Conservation (phyloP, 202 grass and related monocot genomes). For the Panicum virgatum region DNA sequence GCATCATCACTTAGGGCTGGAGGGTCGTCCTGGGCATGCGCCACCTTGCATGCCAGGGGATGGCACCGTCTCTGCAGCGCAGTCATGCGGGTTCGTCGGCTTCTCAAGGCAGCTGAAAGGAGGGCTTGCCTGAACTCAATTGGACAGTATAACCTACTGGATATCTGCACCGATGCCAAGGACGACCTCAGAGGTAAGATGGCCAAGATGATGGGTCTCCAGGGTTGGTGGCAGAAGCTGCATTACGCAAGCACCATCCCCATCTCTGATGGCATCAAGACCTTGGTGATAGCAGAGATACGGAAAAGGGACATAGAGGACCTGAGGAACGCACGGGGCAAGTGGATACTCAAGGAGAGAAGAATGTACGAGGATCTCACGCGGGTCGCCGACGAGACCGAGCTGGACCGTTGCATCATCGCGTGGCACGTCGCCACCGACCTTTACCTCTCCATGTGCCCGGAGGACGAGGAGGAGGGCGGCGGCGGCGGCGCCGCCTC, state of each 20-base stretch:
- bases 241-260: slow-evolving; percentile 2
- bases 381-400: slow-evolving; percentile 5
- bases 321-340: background rate
- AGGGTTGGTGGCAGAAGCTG: background rate
- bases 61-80: background rate
- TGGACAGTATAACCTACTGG: slow-evolving; percentile 1
- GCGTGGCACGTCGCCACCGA: slow-evolving; percentile 57
- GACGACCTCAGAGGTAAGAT: background rate
- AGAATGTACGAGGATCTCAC: background rate
- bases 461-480: background rate
- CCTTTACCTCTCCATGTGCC: slow-evolving; percentile 25
- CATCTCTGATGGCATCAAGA: background rate
- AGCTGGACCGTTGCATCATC: slow-evolving; percentile 42
- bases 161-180: background rate
- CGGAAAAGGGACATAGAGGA: background rate
- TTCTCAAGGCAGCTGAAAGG: background rate
- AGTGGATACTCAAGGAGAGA: background rate
- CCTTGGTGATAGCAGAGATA: background rate
- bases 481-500: too few species aligned
- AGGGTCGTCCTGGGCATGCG: slow-evolving; percentile 4
- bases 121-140: background rate
- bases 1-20: background rate
- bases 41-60: background rate
- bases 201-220: slow-evolving; percentile 14
- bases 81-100: background rate